Base-by-base conservation (phyloP, 2,329 filamentous ascomycete species). In the Hyphodiscus sp. region DNA sequence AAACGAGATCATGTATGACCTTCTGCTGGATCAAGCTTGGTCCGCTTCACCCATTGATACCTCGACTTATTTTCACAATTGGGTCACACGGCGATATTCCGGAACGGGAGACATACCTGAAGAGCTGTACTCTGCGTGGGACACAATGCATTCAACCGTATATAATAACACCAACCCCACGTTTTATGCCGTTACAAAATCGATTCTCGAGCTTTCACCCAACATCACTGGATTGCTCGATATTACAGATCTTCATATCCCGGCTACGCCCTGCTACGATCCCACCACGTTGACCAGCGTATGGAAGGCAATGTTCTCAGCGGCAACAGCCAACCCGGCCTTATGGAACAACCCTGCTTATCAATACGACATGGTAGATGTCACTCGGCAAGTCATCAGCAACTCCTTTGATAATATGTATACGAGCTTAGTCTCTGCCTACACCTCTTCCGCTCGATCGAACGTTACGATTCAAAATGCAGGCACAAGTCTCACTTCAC, bases 371-470 rank as follows among this genome's bases (percentile, higher is more conserved):
- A 60, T 77, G 26, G 69, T 75, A n/a, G 76, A 78, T 58, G 64
- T 77, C 13, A 74, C 74, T 1, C 69, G 76, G 1, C 76, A 79
- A 61, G 71, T 78, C 15, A 60, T 77, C 43, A 69, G 69, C 45
- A 77, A 78, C 61, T 67, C 67, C 6, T 78, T 78, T 59, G 67
- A 69, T n/a, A 57, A 73, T n/a, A 71, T 82, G 45, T 84, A 84
- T 61, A 75, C 75, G 1, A 74, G 76, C 47, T 62, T 77, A 1
- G 62, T 76, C 9, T 46, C 58, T 0, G 63, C 67, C 13, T 74
- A 69, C 52, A 69, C 67, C 46, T 58, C 55, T 16, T 61, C 61
- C 16, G 54, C 50, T 45, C 52, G 54, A 29, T 45, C 58, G 4
- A 60, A 53, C 33, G 53, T 58, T 47, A 61, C 59, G 15, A 56